A percentile compares a stretch with the other conserved stretches of the same genome.
Conservation (phyloP, 768 basidiomycete species). For the Podaxis mareebaensis region DNA sequence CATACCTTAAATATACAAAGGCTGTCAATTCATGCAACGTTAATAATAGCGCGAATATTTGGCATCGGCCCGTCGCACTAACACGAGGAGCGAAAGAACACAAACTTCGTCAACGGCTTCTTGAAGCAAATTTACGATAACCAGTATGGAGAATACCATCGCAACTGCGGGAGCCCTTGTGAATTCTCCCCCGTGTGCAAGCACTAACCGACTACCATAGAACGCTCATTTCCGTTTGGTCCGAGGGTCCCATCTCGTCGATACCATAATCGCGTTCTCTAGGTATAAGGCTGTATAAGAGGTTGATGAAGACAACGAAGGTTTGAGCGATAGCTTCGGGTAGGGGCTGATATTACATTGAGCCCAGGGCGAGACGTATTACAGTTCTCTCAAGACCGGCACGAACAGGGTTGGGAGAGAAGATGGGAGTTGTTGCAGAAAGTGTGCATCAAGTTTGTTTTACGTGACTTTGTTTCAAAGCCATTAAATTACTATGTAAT, state of each 20-base stretch:
- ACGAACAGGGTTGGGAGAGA: slow-evolving; percentile 20
- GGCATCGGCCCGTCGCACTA: slow-evolving; percentile 30
- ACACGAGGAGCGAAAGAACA: slow-evolving; percentile 30
- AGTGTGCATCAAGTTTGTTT: background rate
- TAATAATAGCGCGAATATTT: slow-evolving; percentile 18
- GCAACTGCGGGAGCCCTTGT: slow-evolving; percentile 15
- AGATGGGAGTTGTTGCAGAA: background rate
- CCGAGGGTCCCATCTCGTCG: slow-evolving; percentile 35
- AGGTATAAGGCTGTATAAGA: slow-evolving; percentile 20
- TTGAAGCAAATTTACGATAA: slow-evolving; percentile 19
- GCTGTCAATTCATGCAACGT: too few species aligned
- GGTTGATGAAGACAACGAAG: slow-evolving; percentile 24
- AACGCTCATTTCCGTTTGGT: slow-evolving; percentile 32
- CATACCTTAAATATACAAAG: too few species aligned
- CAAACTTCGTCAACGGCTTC: slow-evolving; percentile 30
- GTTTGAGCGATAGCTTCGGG: slow-evolving; percentile 17
- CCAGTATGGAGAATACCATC: background rate
- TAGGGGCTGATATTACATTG: background rate
- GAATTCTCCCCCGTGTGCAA: background rate
- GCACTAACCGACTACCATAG: slow-evolving; percentile 24
- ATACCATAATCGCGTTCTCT: slow-evolving; percentile 25
- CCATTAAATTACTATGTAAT: background rate
- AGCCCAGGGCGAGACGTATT: slow-evolving; percentile 19
- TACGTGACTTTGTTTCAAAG: slow-evolving; percentile 8
- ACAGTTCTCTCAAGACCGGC: slow-evolving; percentile 31